phyloP scores from a whole-genome alignment of 2,329 filamentous ascomycete genomes.

The Fusarium redolens region DNA sequence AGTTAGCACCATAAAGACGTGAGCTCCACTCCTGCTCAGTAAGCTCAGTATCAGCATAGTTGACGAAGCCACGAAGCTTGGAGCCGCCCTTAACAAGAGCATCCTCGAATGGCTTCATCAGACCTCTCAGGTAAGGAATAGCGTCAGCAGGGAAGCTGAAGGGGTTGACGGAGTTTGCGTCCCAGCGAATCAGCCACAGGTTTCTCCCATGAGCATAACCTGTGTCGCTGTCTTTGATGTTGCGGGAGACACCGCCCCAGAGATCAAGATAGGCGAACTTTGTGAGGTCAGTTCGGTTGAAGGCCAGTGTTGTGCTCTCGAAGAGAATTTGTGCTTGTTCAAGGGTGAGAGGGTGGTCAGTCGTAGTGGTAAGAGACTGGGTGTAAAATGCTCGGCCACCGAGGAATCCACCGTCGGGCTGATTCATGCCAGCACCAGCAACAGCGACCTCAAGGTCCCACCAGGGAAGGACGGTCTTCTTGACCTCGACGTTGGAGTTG shows the following conservation, averaged over 20 bases:
- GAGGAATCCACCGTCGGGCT: slow-evolving; percentile 30
- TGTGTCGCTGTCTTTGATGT: slow-evolving; percentile 35
- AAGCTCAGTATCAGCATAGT: slow-evolving; percentile 43
- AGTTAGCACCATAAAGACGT: slow-evolving; percentile 40
- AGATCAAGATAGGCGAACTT: slow-evolving; percentile 42
- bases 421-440: slow-evolving; percentile 38
- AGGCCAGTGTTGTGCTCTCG: slow-evolving; percentile 30
- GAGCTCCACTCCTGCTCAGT: slow-evolving; percentile 40
- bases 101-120: slow-evolving; percentile 41
- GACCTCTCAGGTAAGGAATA: slow-evolving; percentile 30
- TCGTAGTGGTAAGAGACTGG: slow-evolving; percentile 35
- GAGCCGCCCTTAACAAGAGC: slow-evolving; percentile 30
- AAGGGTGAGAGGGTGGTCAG: slow-evolving; percentile 39
- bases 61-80: slow-evolving; percentile 41
- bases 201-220: slow-evolving; percentile 40
- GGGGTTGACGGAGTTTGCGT: slow-evolving; percentile 21
- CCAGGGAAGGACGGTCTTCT: slow-evolving; percentile 37
- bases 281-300: slow-evolving; percentile 40
- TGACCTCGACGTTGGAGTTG: slow-evolving; percentile 5
- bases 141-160: slow-evolving; percentile 36
- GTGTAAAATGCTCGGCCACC: slow-evolving; percentile 41
- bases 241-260: slow-evolving; percentile 42
- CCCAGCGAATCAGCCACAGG: slow-evolving; percentile 42
- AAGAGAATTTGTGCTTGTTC: slow-evolving; percentile 33
- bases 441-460: slow-evolving; percentile 40